Base-by-base conservation (phyloP, 805 yeast species). In the Ogataea ganodermae region DNA sequence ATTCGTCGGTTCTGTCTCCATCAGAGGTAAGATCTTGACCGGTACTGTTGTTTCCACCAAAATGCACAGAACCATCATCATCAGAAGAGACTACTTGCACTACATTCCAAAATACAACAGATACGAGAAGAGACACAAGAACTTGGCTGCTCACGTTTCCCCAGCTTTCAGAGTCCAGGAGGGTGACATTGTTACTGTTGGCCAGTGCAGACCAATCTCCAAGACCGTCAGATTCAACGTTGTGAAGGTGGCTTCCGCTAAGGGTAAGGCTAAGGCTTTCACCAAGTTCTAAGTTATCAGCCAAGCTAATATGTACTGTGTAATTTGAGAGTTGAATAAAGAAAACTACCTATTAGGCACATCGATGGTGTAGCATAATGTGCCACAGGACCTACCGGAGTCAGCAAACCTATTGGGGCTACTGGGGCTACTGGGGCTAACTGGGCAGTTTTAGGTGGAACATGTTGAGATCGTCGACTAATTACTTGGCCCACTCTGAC, bases 121-220 rank as follows among this genome's bases (percentile, higher is more conserved):
- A 88, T 94, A 90, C 89, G 99, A 94, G 84, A 94, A 94, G 89
- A 90, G 99, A 84, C 99, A 94, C 89, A 94, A 94, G 94, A 94
- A 94, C 86, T 84, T 94, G 60, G 95, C 99, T 75, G 99, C 97
- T 70, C 99, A 94, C 83, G 89, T 94, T 71, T 92, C 98, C 63
- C 99, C 99, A 80, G 98, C 98, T 78, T 94, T 94, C 98, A 95
- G 99, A 82, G 97, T 92, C 68, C 80, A 80, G 75, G 98, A 91
- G 76, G 99, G 99, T 84, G 99, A 94, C 74, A 81, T 86, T 63
- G 99, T 94, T 70, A 91, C 96, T 68, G 97, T 94, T 77, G 99
- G 99, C 76, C 99, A 94, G 83, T 94, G 99, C 87, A 92, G 99
- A 86, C 99, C 99, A 71, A 80, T 94, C 75, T 94, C 99, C 71